A percentile compares a stretch with the other conserved stretches of the same genome.
Conservation (phyloP, 2,329 filamentous ascomycete species). For the Pseudocercospora musae region DNA sequence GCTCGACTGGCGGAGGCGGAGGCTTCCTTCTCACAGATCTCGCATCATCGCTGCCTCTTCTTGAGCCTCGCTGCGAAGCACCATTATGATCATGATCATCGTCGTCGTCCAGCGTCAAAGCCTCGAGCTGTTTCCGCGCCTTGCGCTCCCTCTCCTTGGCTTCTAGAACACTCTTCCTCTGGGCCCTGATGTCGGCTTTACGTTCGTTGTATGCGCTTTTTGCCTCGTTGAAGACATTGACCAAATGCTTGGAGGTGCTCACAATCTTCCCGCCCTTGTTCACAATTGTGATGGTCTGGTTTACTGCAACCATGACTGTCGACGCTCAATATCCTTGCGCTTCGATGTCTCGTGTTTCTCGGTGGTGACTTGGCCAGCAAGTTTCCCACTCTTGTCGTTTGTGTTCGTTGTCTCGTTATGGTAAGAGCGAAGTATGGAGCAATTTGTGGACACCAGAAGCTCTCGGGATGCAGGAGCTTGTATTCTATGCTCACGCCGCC, state of each 20-base stretch:
- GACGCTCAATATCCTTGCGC: background rate
- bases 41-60: conserved; percentile 27
- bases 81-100: conserved; percentile 31
- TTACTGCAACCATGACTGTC: conserved; percentile 33
- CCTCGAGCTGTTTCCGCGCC: conserved; percentile 57
- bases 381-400: background rate
- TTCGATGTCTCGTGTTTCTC: background rate
- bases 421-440: background rate
- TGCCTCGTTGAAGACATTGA: conserved; percentile 89
- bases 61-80: conserved; percentile 24
- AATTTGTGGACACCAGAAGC: background rate
- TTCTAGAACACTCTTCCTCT: conserved; percentile 58
- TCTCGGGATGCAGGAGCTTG: background rate
- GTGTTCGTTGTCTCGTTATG: background rate
- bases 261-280: conserved; percentile 90
- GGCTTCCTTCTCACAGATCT: conserved; percentile 26
- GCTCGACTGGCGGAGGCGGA: conserved; percentile 38
- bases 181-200: conserved; percentile 74
- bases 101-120: conserved; percentile 48
- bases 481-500: background rate
- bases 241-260: conserved; percentile 83
- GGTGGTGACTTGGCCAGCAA: conserved; percentile 1
- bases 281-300: conserved; percentile 82
- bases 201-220: conserved; percentile 83
- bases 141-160: conserved; percentile 46